Evolutionary conservation across 495 filamentous ascomycete species (phyloP), one percentile per base, ranked within the genome.

Genomic region (Lentithecium fluviatile): DNA sequence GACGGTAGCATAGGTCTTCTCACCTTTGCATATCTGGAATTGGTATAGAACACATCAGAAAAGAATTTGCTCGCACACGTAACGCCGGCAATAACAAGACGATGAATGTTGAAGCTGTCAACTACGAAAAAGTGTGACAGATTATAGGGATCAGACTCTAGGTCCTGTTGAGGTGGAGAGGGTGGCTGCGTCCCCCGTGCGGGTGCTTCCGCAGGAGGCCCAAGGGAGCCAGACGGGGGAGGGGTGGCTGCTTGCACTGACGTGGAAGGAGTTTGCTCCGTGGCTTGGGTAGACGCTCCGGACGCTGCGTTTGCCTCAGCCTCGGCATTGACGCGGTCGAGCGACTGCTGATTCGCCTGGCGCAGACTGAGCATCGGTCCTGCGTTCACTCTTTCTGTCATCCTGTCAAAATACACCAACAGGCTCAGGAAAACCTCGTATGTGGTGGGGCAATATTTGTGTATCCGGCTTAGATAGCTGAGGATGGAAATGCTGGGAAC

Each of bases 51-150:
- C 43, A 97, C 91, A 78, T 99, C 94, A 2, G 92, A 97, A 74
- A 99, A 99, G 80, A 97, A 99, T 77, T 99, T 99, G 82, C 92
- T 96, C 11, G 95, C 93, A 74, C 95, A 97, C 15, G 94, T 97
- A 46, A 99, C 95, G 20, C 92, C 94, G 8, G 94, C 91, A 73
- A 99, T 99, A 45, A 97, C 92, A 53, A 99, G 77, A 25, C 94
- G 86, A 68, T 99, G 94, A 64, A 99, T 99, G 74, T 99, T 99
- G 75, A 94, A 99, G 72, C 93, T 97, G 77, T 99, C 94, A 1
- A 97, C 94, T 47, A 97, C 93, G 69, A 99, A 99, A 68, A 91
- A 97, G 65, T 90, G 84, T 45, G 86, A 81, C 56, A 89, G 75
- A 54, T 77, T 78, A 50, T 86, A 86, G 0, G 82, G 77, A 64